Conservation (phyloP, 768 basidiomycete species). For the Wakefieldia striispora region DNA sequence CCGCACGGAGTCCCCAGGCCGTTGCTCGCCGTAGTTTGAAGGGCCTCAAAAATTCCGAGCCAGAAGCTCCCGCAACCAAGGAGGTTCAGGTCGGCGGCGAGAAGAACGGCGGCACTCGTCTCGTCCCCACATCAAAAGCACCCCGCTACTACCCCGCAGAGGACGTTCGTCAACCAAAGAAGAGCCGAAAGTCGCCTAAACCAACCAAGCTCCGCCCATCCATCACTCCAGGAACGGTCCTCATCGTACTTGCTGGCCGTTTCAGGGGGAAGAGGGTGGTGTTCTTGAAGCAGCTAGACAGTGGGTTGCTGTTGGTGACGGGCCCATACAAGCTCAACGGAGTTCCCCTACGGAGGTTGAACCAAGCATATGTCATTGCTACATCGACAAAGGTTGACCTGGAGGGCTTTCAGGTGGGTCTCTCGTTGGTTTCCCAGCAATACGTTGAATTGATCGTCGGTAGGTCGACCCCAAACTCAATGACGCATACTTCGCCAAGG, state of each 20-base stretch:
- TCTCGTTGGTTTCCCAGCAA: background rate
- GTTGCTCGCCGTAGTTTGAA: conserved; percentile 79
- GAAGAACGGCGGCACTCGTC: conserved; percentile 88
- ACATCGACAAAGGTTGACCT: conserved; percentile 94
- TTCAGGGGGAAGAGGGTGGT: conserved; percentile 99
- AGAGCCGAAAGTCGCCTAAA: conserved; percentile 83
- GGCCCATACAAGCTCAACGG: conserved; percentile 99
- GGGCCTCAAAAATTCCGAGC: conserved; percentile 75
- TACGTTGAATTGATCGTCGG: conserved; percentile 8
- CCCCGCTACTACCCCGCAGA: conserved; percentile 94
- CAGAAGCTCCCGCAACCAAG: conserved; percentile 58
- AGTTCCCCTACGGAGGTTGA: conserved; percentile 95
- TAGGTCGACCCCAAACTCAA: conserved; percentile 88
- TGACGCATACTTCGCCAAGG: conserved; percentile 92
- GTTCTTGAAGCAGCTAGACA: conserved; percentile 92
- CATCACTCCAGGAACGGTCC: conserved; percentile 91
- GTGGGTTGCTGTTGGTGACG: conserved; percentile 91
- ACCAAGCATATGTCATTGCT: conserved; percentile 98
- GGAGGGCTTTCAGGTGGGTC: conserved; percentile 64
- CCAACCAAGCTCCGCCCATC: conserved; percentile 76
- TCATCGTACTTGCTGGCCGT: conserved; percentile 96
- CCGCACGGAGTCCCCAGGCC: conserved; percentile 81
- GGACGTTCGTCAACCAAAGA: conserved; percentile 88
- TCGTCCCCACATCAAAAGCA: conserved; percentile 82
- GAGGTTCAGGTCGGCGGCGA: conserved; percentile 85